Percentiles rank a stretch among this genome's conserved stretches.
phyloP scores from a whole-genome alignment of 1,284 basidiomycete species.

The Cystobasidium sp. region DNA sequence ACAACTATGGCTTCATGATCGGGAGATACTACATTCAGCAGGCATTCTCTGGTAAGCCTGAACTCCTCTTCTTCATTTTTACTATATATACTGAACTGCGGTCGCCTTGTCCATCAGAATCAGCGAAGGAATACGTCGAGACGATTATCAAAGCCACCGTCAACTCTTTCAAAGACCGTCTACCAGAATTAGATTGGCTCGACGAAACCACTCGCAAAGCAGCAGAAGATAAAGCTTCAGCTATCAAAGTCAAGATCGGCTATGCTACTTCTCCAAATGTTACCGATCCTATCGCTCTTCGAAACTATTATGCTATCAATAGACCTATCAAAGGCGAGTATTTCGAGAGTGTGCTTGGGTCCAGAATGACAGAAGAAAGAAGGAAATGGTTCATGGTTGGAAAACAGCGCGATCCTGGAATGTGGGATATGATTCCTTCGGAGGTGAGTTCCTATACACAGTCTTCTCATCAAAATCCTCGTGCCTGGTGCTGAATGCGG shows the following conservation, averaged over 20 bases:
- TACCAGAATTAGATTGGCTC: conserved; percentile 86
- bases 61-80: neutral
- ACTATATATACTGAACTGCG: no score
- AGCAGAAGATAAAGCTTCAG: conserved; percentile 77
- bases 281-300: conserved; percentile 69
- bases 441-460: conserved; percentile 55
- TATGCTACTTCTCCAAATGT: conserved; percentile 87
- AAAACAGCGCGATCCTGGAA: conserved; percentile 68
- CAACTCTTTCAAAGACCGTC: conserved; percentile 77
- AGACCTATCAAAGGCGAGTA: conserved; percentile 69
- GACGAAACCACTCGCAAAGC: conserved; percentile 78
- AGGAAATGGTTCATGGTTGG: conserved; percentile 77
- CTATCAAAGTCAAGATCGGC: conserved; percentile 82
- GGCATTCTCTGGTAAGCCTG: conserved; percentile 67
- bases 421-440: conserved; percentile 89
- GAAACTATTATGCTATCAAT: conserved; percentile 74
- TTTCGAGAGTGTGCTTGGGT: conserved; percentile 80
- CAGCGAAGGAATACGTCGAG: conserved; percentile 78
- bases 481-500: neutral
- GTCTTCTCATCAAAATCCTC: neutral
- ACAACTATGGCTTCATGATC: conserved; percentile 61
- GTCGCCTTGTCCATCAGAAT: conserved; percentile 57
- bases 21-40: conserved; percentile 76
- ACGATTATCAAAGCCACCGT: conserved; percentile 88
- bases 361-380: conserved; percentile 58